Conservation (phyloP, 495 filamentous ascomycete genomes). For the Neurospora discreta region DNA sequence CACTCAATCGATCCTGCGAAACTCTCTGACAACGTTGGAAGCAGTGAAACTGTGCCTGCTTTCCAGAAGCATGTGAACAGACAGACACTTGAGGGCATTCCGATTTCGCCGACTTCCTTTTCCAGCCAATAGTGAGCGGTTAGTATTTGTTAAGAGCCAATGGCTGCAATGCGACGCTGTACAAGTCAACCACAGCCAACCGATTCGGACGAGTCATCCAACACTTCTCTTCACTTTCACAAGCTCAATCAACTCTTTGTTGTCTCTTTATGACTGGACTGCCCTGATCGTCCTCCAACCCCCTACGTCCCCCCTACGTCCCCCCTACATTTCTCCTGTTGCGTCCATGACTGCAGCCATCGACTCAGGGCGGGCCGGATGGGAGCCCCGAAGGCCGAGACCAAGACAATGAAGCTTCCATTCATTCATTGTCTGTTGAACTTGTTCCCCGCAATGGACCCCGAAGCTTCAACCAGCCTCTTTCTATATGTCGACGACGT, state of each 20-base stretch:
- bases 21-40: background rate
- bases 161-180: background rate
- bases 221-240: background rate
- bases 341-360: background rate
- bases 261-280: background rate
- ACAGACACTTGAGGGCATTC: background rate
- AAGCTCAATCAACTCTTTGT: background rate
- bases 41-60: background rate
- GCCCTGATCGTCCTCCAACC: background rate
- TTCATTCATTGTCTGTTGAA: no score
- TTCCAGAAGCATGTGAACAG: background rate
- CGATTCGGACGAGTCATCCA: background rate
- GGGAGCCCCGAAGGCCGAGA: background rate
- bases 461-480: no score
- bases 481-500: background rate
- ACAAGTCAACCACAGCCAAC: background rate
- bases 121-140: background rate
- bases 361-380: background rate
- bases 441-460: no score
- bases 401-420: background rate
- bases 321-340: background rate
- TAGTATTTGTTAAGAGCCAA: background rate
- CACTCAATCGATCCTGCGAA: background rate
- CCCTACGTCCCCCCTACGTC: background rate
- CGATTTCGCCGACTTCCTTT: background rate